phyloP scores from a whole-genome alignment of 805 yeast species.

The Yarrowia sp. region DNA sequence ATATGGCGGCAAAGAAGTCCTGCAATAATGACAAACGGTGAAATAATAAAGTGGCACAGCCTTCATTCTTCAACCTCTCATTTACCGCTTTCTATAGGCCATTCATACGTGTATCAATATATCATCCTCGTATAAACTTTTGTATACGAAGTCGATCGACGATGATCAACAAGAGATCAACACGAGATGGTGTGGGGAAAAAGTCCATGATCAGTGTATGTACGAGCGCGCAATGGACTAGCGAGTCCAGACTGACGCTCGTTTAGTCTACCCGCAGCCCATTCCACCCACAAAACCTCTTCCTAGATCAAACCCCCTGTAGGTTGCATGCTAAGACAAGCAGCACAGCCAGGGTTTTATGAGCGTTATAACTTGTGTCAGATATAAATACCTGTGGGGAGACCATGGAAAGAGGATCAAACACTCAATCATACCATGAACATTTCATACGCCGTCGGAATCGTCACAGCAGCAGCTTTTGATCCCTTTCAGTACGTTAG shows the following conservation, averaged over 20 bases:
- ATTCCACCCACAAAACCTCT: background rate
- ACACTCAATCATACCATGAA: background rate
- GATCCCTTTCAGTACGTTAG: slow-evolving; percentile 23
- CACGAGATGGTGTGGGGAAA: slow-evolving; percentile 11
- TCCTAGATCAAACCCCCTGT: slow-evolving; percentile 5
- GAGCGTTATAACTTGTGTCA: background rate
- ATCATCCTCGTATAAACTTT: background rate
- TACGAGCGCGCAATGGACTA: background rate
- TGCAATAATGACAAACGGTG: too few relatives aligned
- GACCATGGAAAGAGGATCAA: background rate
- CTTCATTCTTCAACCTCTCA: too few relatives aligned
- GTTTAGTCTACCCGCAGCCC: background rate
- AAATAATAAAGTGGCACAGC: too few relatives aligned
- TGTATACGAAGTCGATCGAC: slow-evolving; percentile 23
- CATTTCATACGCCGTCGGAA: slow-evolving; percentile 15
- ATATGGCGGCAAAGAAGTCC: too few relatives aligned
- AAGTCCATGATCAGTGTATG: background rate
- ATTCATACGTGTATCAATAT: too few relatives aligned
- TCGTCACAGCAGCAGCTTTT: slow-evolving; percentile 23
- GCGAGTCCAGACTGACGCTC: background rate
- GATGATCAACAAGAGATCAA: slow-evolving; percentile 10
- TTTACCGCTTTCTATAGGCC: background rate
- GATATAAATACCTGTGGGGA: background rate
- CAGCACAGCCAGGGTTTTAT: slow-evolving; percentile 19
- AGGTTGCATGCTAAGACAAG: slow-evolving; percentile 24